Conservation (phyloP, 139 green algal genomes). For the Nannochloris sp. region DNA sequence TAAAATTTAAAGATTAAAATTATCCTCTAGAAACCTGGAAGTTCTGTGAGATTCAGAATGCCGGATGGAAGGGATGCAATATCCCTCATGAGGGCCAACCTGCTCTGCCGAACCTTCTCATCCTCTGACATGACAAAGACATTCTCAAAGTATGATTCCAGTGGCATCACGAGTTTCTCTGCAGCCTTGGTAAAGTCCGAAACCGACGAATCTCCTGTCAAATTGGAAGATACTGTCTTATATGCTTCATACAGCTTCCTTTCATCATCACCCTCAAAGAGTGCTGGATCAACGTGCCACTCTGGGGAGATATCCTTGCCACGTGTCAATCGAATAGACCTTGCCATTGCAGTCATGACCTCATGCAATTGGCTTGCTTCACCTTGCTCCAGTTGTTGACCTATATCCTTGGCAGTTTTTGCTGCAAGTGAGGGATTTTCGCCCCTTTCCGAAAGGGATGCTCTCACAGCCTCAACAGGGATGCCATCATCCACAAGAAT, state of each 20-base stretch:
- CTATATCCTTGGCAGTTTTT: slow-evolving; percentile 56
- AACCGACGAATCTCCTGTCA: slow-evolving; percentile 31
- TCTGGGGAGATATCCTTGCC: slow-evolving; percentile 65
- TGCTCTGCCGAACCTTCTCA: slow-evolving; percentile 56
- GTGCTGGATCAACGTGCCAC: slow-evolving; percentile 33
- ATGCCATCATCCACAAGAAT: slow-evolving; percentile 69
- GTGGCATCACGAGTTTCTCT: slow-evolving; percentile 46
- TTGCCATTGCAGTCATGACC: slow-evolving; percentile 66
- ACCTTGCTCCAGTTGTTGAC: slow-evolving; percentile 34
- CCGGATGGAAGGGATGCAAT: slow-evolving; percentile 68
- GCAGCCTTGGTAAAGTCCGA: slow-evolving; percentile 48
- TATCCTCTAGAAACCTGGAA: slow-evolving; percentile 83
- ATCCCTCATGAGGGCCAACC: slow-evolving; percentile 75
- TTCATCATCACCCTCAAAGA: slow-evolving; percentile 79
- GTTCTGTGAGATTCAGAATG: slow-evolving; percentile 74
- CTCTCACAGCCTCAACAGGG: slow-evolving; percentile 61
- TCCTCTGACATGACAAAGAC: slow-evolving; percentile 90
- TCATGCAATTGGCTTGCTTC: slow-evolving; percentile 40
- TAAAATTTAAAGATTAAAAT: background rate
- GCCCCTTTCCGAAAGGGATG: slow-evolving; percentile 72
- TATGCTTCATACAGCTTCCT: slow-evolving; percentile 45
- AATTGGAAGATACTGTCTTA: slow-evolving; percentile 11
- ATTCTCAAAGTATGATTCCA: slow-evolving; percentile 89
- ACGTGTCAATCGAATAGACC: slow-evolving; percentile 75
- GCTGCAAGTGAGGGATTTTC: slow-evolving; percentile 63